Conservation (phyloP, 495 filamentous ascomycete genomes). For the Xylaria flabelliformis region DNA sequence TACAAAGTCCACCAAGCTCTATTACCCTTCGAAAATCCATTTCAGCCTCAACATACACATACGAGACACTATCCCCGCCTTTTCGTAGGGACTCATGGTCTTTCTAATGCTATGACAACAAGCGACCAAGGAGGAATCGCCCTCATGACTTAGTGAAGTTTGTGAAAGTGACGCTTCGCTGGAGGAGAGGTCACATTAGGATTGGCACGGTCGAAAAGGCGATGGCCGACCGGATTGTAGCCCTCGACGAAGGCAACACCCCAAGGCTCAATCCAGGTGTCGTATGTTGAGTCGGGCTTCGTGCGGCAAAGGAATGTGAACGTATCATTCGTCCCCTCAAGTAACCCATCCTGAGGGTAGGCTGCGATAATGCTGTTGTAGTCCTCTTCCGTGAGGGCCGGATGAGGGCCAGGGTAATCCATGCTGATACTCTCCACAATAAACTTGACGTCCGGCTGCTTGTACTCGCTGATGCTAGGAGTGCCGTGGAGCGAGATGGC, state of each 20-base stretch:
- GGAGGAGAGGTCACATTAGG: constrained; percentile 1
- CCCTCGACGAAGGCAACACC: constrained; percentile 17
- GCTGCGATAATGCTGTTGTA: constrained; percentile 30
- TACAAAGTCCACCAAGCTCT: no score
- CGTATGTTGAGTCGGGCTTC: constrained; percentile 7
- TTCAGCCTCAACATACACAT: neutral
- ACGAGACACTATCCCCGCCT: neutral
- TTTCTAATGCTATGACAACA: neutral
- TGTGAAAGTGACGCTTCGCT: neutral
- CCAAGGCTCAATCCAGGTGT: constrained; percentile 17
- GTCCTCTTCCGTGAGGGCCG: no score
- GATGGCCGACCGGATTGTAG: constrained; percentile 17
- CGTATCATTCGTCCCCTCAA: constrained; percentile 1
- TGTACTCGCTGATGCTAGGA: no score
- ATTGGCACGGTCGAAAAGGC: constrained; percentile 15
- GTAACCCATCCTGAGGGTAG: constrained; percentile 37
- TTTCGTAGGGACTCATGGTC: neutral
- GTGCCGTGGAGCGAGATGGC: no score
- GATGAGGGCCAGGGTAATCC: no score
- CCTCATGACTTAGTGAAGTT: neutral
- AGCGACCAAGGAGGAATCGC: neutral
- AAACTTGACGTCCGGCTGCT: no score
- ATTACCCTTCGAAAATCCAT: no score
- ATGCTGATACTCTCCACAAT: no score
- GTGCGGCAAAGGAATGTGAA: neutral